Evolutionary conservation across 192 early-diverging fungal genomes (phyloP).

Genomic region (Coemansia sp.): DNA sequence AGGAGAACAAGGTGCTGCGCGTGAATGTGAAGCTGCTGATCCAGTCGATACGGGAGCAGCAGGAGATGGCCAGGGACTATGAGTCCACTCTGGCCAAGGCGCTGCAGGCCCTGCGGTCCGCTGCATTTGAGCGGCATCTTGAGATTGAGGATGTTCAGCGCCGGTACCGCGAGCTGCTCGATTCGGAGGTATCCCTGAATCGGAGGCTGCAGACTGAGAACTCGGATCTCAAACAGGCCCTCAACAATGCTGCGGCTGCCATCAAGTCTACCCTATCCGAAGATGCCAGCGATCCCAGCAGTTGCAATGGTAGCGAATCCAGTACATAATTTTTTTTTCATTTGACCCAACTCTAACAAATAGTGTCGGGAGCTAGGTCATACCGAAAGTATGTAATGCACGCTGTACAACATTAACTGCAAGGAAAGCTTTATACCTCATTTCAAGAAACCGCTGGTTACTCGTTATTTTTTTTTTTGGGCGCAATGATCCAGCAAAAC

Average conservation of each 20-base stretch:
- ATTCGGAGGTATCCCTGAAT: constrained; percentile 27
- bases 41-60: constrained; percentile 38
- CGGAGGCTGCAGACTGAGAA: constrained; percentile 29
- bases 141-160: constrained; percentile 29
- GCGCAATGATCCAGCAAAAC: no score
- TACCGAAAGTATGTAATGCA: no score
- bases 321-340: neutral
- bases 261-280: constrained; percentile 19
- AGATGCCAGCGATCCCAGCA: neutral
- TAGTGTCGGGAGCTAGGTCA: no score
- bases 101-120: constrained; percentile 27
- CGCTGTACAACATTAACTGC: no score
- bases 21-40: constrained; percentile 23
- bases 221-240: constrained; percentile 16
- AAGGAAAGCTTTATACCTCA: no score
- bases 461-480: no score
- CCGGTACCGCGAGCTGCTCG: constrained; percentile 34
- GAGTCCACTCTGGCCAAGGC: constrained; percentile 36
- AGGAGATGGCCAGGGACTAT: constrained; percentile 39
- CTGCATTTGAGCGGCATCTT: constrained; percentile 36
- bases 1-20: constrained; percentile 26
- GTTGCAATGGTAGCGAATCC: neutral
- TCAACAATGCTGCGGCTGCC: constrained; percentile 21
- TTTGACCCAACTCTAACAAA: no score
- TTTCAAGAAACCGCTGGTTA: no score